A percentile compares a stretch with the other conserved stretches of the same genome.
These are phyloP conservation scores for Eucalyptus sp. DNA, from an alignment of 345 rosid species.

Conservation along the genomic window DNA sequence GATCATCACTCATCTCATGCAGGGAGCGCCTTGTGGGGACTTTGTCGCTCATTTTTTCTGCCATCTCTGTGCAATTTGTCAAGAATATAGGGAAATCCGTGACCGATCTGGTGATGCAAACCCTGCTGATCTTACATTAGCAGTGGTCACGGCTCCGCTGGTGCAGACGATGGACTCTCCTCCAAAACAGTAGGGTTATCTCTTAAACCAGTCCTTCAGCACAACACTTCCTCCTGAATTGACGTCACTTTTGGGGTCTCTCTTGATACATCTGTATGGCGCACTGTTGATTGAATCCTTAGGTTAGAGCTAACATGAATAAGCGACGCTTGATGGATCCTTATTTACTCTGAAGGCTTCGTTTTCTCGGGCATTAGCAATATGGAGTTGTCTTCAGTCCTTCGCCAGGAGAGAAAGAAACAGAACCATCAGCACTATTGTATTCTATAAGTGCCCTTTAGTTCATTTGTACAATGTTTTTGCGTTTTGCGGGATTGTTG, in stretches of 20 bases:
- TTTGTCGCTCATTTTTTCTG: conserved; percentile 68
- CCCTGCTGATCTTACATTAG: conserved; percentile 22
- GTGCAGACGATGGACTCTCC: conserved; percentile 46
- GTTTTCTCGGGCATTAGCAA: background rate
- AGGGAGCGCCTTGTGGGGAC: conserved; percentile 91
- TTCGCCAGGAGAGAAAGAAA: background rate
- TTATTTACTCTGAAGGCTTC: background rate
- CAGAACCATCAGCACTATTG: background rate
- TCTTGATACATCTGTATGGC: background rate
- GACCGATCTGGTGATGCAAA: conserved; percentile 29
- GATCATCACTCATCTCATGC: background rate
- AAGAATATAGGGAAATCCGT: conserved; percentile 75
- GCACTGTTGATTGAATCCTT: background rate
- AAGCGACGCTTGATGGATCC: background rate
- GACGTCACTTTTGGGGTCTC: background rate
- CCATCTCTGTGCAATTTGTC: conserved; percentile 87
- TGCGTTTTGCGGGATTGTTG: background rate
- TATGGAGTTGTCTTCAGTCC: background rate
- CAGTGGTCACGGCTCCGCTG: conserved; percentile 44
- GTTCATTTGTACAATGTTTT: background rate
- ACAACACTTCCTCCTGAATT: background rate
- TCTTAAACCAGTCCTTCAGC: background rate
- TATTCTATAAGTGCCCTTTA: background rate
- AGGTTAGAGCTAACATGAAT: background rate
- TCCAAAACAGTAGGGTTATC: background rate